A percentile compares a stretch with the other conserved stretches of the same genome.
phyloP scores from a whole-genome alignment of 495 filamentous ascomycete species.

The Daldinia vernicosa region DNA sequence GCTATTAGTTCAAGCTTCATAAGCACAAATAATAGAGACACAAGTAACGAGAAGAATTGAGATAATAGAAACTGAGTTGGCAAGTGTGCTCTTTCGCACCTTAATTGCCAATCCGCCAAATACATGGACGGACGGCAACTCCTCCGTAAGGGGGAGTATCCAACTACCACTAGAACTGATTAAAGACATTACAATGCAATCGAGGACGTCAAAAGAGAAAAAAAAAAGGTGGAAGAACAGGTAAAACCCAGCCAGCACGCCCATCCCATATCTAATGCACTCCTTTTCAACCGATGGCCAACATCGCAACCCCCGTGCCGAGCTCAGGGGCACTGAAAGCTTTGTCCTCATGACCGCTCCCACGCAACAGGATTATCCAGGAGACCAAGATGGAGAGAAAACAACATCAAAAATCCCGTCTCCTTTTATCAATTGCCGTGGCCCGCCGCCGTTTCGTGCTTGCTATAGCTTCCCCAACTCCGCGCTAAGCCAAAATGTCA shows the following conservation, averaged over 20 bases:
- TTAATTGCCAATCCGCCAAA: conserved; percentile 41
- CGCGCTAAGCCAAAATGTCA: conserved; percentile 29
- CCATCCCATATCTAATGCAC: not conserved
- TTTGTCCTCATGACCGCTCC: not conserved
- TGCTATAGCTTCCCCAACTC: conserved; percentile 26
- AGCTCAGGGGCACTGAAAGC: not conserved
- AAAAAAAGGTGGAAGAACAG: not conserved
- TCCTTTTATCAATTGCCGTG: conserved; percentile 17
- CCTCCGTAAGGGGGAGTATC: conserved; percentile 36
- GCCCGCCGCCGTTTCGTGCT: conserved; percentile 4
- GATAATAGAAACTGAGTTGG: conserved; percentile 33
- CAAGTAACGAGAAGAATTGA: not conserved
- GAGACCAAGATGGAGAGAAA: not conserved
- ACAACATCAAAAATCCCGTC: conserved; percentile 1
- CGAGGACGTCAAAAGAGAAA: conserved; percentile 18
- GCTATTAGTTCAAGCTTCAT: not conserved
- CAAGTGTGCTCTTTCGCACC: conserved; percentile 46
- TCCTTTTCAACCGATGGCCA: conserved; percentile 10
- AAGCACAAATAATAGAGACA: not conserved
- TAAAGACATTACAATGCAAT: conserved; percentile 35
- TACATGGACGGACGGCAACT: conserved; percentile 37
- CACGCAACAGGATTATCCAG: not conserved
- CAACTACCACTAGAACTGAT: conserved; percentile 38
- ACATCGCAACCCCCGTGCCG: conserved; percentile 12
- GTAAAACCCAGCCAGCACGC: conserved; percentile 14